Conservation (phyloP, 768 basidiomycete species). For the Crepidotus variabilis region DNA sequence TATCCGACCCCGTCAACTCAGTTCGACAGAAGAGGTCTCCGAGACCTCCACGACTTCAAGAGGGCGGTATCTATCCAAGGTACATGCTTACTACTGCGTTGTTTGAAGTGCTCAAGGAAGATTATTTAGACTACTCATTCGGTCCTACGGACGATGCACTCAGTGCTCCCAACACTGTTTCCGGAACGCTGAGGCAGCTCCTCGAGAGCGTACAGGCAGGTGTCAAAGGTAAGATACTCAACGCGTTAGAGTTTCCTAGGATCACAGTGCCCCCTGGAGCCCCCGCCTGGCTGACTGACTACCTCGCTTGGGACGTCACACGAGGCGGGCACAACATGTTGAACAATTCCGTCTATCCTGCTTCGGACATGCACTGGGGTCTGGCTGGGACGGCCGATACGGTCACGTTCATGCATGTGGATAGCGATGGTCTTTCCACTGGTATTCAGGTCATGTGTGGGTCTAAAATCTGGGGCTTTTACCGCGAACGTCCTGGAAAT, state of each 20-base stretch:
- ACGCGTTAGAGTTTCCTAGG: conserved; percentile 10
- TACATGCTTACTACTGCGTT: not conserved
- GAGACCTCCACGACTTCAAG: not conserved
- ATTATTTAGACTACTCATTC: not conserved
- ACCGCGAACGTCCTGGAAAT: not conserved
- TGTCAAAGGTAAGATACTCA: conserved; percentile 6
- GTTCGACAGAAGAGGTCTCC: not conserved
- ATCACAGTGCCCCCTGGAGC: not conserved
- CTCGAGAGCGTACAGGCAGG: not conserved
- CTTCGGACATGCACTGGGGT: conserved; percentile 1
- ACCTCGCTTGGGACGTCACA: conserved; percentile 8
- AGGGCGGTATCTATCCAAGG: not conserved
- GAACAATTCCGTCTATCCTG: not conserved
- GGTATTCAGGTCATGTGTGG: not conserved
- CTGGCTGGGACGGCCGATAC: conserved; percentile 1
- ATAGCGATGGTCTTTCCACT: conserved; percentile 4
- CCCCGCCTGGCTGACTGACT: conserved; percentile 3
- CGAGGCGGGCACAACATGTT: not conserved
- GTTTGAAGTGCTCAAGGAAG: not conserved
- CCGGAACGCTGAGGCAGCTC: not conserved
- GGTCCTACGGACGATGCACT: not conserved
- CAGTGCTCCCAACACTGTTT: not conserved
- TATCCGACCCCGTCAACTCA: not conserved
- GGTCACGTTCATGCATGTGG: conserved; percentile 7
- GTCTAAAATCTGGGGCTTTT: conserved; percentile 4